Conservation (phyloP, 805 yeast genomes). For the Candida lessepsii region DNA sequence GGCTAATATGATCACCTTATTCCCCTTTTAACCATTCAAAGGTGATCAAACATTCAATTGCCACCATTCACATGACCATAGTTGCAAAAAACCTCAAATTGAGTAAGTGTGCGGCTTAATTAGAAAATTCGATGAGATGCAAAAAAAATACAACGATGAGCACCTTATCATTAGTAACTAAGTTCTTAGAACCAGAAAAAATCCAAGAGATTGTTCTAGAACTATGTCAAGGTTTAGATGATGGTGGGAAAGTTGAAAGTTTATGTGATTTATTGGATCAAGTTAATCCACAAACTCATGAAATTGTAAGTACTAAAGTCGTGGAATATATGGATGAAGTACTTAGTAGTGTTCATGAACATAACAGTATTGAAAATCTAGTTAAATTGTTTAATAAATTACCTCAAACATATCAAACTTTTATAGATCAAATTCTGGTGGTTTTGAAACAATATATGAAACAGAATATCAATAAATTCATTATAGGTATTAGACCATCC, state of each 20-base stretch:
- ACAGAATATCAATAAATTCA: constrained; percentile 14
- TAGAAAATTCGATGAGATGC: constrained; percentile 4
- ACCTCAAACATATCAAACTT: constrained; percentile 17
- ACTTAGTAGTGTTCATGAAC: constrained; percentile 5
- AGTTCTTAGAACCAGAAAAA: constrained; percentile 22
- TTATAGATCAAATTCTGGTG: constrained; percentile 7
- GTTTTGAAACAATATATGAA: constrained; percentile 12
- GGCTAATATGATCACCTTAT: too few relatives aligned
- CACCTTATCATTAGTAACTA: constrained; percentile 23
- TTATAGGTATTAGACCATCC: constrained; percentile 16
- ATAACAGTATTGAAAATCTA: constrained; percentile 11
- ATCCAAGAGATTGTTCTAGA: constrained; percentile 21
- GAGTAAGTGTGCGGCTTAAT: too few relatives aligned
- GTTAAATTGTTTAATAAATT: constrained; percentile 17
- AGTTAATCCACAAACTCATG: constrained; percentile 15
- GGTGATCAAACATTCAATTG: too few relatives aligned
- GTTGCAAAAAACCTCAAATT: too few relatives aligned
- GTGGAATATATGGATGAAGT: constrained; percentile 8
- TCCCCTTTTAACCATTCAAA: too few relatives aligned
- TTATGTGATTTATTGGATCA: constrained; percentile 28
- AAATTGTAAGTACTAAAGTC: constrained; percentile 1
- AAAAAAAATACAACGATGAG: constrained; percentile 10
- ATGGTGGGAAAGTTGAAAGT: constrained; percentile 18
- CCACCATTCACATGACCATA: too few relatives aligned
- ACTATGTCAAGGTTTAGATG: constrained; percentile 18